Conservation (phyloP, 2,329 filamentous ascomycete genomes). For the Phialemoniopsis sp. region DNA sequence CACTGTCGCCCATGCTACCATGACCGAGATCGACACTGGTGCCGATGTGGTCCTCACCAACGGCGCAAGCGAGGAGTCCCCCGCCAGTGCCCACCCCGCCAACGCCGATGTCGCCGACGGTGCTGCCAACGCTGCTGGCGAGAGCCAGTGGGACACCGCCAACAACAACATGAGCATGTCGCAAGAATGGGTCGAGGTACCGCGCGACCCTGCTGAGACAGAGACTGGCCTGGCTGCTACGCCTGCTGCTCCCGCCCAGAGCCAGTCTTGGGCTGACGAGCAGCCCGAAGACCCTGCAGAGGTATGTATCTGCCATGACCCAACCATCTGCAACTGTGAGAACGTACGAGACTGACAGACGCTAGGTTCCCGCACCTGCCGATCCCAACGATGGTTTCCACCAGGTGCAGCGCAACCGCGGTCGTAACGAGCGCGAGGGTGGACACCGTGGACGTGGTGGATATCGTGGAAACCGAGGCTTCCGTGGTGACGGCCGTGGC, state of each 20-base stretch:
- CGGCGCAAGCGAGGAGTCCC: constrained; percentile 29
- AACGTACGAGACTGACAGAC: constrained; percentile 1
- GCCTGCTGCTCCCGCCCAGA: constrained; percentile 49
- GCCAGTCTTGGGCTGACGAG: constrained; percentile 80
- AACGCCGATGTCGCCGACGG: constrained; percentile 48
- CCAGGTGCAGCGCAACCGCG: constrained; percentile 61
- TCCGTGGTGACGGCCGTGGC: constrained; percentile 41
- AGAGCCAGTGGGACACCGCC: constrained; percentile 59
- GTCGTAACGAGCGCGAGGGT: constrained; percentile 49
- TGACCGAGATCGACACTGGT: constrained; percentile 61
- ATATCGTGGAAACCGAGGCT: constrained; percentile 46
- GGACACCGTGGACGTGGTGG: constrained; percentile 42
- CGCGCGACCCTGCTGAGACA: constrained; percentile 69
- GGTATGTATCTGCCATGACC: constrained; percentile 25
- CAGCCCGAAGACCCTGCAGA: constrained; percentile 50
- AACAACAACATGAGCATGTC: constrained; percentile 39
- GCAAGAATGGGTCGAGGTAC: constrained; percentile 72
- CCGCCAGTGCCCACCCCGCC: constrained; percentile 31
- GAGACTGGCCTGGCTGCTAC: constrained; percentile 61
- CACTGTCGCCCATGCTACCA: constrained; percentile 60
- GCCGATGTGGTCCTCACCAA: constrained; percentile 36
- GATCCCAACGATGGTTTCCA: constrained; percentile 65
- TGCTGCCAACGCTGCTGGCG: constrained; percentile 57
- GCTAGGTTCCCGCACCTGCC: constrained; percentile 26
- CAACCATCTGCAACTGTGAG: not conserved